Evolutionary conservation across 1,284 basidiomycete genomes (phyloP), one percentile per base, ranked within the genome.

Genomic region (Moniliophthora roreri): DNA sequence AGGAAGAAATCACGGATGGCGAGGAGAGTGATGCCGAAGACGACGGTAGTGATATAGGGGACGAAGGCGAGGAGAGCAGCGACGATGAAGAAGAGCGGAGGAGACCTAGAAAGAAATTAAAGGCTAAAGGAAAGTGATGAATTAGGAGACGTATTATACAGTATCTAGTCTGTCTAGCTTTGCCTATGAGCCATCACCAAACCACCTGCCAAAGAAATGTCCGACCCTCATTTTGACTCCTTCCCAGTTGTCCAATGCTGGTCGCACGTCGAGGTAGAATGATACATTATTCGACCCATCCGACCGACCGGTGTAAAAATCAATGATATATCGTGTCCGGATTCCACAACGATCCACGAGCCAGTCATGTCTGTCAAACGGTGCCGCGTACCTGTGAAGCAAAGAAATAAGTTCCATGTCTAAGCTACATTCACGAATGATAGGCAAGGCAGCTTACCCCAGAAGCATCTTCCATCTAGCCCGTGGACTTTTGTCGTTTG

Each of bases 321-420:
- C 96, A 61, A 99, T 98, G 53, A 99, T 87, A 73, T 99, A 99
- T 57, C 96, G 87, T 64, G 95, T 79, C 51, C 85, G 85, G 2
- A 82, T 83, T 2, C 95, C 95, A 64, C 93, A 95, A 26, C 97
- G 85, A 69, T 98, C 94, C 40, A 99, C 85, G 40, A 93, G 73
- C 97, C 96, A 99, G 70, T 99, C 96, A 61, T 99, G 96, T 52
- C 97, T 80, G 70, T 99, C 97, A 68, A 99, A 99, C 0, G 96
- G 96, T 10, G 91, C 79, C 37, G 91, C 81, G 69, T 98, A 99
- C 2, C 95, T 94, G 63, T 7, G 23, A 23, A 38, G 4, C 11
- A 24, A 15, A 28, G 37, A 49, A 20, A 35, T 16, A 28, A 5
- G 41, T 8, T 54, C 53, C 11, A 46, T n/a, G n/a, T n/a, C n/a